These are phyloP conservation scores for Umbelopsis sp. DNA, from an alignment of 192 early-diverging fungal species.

Conservation along the genomic window DNA sequence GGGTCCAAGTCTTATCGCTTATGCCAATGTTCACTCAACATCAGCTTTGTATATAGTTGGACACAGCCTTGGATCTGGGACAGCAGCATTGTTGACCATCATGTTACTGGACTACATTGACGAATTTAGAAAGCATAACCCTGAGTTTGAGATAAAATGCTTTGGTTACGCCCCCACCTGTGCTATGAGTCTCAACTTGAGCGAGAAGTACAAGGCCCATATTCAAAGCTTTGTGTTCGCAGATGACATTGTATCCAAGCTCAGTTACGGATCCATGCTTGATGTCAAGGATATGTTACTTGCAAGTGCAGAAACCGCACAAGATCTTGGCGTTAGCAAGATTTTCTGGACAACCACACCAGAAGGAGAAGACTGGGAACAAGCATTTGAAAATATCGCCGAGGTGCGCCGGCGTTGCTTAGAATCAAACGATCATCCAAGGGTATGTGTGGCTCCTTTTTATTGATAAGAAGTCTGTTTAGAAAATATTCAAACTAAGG, in stretches of 20 bases:
- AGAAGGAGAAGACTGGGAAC: conserved; percentile 44
- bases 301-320: conserved; percentile 47
- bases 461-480: too few species aligned
- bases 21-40: conserved; percentile 52
- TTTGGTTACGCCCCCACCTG: conserved; percentile 55
- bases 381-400: conserved; percentile 40
- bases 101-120: conserved; percentile 63
- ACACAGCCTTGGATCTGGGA: conserved; percentile 72
- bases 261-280: conserved; percentile 60
- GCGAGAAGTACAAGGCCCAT: conserved; percentile 47
- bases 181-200: conserved; percentile 44
- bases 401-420: conserved; percentile 39
- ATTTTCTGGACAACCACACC: conserved; percentile 43
- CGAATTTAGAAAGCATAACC: conserved; percentile 45
- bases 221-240: conserved; percentile 57
- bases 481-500: too few species aligned
- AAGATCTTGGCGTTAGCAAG: conserved; percentile 45
- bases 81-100: conserved; percentile 72
- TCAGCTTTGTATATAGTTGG: conserved; percentile 67
- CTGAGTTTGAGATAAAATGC: conserved; percentile 43
- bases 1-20: conserved; percentile 63
- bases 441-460: too few species aligned
- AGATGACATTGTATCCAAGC: conserved; percentile 55
- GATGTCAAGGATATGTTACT: conserved; percentile 55
- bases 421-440: conserved; percentile 39